These are phyloP conservation scores for Porodaedalea pini DNA, from an alignment of 1,284 basidiomycete species.

Conservation along the genomic window DNA sequence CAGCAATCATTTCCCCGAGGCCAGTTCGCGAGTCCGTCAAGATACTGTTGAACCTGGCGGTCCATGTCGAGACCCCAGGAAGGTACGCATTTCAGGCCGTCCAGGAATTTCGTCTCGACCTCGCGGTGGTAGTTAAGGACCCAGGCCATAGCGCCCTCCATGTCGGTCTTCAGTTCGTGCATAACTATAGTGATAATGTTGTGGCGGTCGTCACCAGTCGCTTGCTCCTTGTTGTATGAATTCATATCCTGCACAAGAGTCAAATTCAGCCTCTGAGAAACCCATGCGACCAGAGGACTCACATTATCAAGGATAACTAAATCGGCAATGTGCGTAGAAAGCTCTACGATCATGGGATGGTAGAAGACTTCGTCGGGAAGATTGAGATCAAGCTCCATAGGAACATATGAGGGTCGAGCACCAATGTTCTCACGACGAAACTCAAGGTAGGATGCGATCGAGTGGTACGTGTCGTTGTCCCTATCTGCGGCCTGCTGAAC, in stretches of 20 bases:
- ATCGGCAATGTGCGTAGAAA: slow-evolving; percentile 54
- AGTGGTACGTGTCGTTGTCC: slow-evolving; percentile 43
- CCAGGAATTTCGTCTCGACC: not conserved
- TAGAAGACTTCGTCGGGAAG: slow-evolving; percentile 52
- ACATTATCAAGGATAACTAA: slow-evolving; percentile 62
- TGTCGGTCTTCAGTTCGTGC: too few relatives aligned
- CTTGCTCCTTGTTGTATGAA: slow-evolving; percentile 5
- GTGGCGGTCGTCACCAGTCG: not conserved
- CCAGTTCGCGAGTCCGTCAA: slow-evolving; percentile 42
- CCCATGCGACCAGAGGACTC: slow-evolving; percentile 25
- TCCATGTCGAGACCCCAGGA: slow-evolving; percentile 29
- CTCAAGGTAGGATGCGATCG: slow-evolving; percentile 56
- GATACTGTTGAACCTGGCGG: too few relatives aligned
- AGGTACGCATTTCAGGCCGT: slow-evolving; percentile 10
- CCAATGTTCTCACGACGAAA: slow-evolving; percentile 54
- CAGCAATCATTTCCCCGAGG: slow-evolving; percentile 36
- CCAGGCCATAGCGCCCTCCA: too few relatives aligned
- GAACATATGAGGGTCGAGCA: slow-evolving; percentile 57
- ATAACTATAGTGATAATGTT: slow-evolving; percentile 6
- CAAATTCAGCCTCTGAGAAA: slow-evolving; percentile 2
- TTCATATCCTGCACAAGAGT: not conserved
- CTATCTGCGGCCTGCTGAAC: slow-evolving; percentile 49
- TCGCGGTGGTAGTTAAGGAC: slow-evolving; percentile 48
- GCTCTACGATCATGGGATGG: slow-evolving; percentile 47
- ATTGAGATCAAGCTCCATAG: slow-evolving; percentile 51